Percentiles rank a stretch among this genome's conserved stretches.
Evolutionary conservation across 2,329 filamentous ascomycete genomes (phyloP).

Genomic region (Hirsutella minnesotensis): DNA sequence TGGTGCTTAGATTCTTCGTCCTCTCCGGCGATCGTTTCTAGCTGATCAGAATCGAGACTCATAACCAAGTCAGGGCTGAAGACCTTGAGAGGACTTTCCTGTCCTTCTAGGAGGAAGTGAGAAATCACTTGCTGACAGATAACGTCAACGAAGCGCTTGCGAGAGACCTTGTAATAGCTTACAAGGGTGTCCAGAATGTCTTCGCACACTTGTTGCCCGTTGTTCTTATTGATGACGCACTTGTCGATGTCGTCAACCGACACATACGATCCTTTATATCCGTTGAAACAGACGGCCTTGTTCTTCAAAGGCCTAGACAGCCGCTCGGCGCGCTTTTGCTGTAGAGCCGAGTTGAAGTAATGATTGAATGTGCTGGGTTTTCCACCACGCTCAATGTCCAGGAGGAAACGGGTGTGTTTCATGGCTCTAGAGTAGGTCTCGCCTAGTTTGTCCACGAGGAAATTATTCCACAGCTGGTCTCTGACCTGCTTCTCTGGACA

Average conservation of each 20-base stretch:
- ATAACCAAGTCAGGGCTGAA: constrained; percentile 40
- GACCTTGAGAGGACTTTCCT: constrained; percentile 36
- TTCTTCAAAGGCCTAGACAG: background rate
- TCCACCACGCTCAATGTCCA: constrained; percentile 38
- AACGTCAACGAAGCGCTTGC: constrained; percentile 50
- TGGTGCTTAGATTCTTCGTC: constrained; percentile 20
- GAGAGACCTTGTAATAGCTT: constrained; percentile 50
- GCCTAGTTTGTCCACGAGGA: constrained; percentile 35
- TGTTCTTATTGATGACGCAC: background rate
- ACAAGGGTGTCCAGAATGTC: constrained; percentile 49
- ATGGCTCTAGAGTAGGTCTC: constrained; percentile 34
- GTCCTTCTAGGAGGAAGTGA: constrained; percentile 37
- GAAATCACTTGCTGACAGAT: constrained; percentile 47
- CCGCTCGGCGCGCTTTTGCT: constrained; percentile 11
- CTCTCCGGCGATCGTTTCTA: constrained; percentile 48
- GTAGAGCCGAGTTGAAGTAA: constrained; percentile 32
- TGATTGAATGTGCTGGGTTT: constrained; percentile 39
- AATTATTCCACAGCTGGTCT: constrained; percentile 21
- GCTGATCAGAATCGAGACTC: constrained; percentile 30
- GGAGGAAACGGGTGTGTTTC: constrained; percentile 35
- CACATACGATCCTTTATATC: background rate
- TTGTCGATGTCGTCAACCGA: background rate
- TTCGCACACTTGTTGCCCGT: constrained; percentile 25
- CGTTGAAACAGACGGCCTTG: background rate
- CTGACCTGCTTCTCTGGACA: constrained; percentile 32